phyloP scores from a whole-genome alignment of 257 asterid genomes.

The Lantana camara region DNA sequence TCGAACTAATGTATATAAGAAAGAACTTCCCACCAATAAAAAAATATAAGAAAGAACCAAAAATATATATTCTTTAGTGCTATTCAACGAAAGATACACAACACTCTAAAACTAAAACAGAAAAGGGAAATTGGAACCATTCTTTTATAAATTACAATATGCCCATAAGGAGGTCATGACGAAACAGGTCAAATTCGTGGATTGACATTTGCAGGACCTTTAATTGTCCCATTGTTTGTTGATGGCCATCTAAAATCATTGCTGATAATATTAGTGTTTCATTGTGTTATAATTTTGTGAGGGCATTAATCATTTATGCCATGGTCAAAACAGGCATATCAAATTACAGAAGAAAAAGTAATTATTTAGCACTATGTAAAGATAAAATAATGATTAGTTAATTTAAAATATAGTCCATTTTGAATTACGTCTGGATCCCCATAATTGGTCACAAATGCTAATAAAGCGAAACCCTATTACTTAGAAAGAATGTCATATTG shows the following conservation, averaged over 20 bases:
- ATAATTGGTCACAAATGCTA: neutral
- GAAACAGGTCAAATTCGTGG: too few species aligned
- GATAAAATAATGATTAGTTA: neutral
- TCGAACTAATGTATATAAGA: too few species aligned
- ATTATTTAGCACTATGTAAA: neutral
- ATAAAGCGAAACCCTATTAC: too few species aligned
- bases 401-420: neutral
- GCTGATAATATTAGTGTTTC: constrained; percentile 11
- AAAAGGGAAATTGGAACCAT: too few species aligned
- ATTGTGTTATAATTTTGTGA: neutral
- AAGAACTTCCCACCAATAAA: too few species aligned
- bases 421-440: neutral
- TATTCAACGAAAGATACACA: too few species aligned
- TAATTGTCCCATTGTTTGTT: neutral
- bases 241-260: constrained; percentile 19
- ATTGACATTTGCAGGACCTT: neutral
- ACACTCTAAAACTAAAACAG: too few species aligned
- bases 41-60: too few species aligned
- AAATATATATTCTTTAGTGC: too few species aligned
- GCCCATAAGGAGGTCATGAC: too few species aligned
- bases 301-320: neutral
- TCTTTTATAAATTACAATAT: too few species aligned
- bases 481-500: too few species aligned
- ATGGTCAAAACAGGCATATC: neutral
- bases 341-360: neutral